phyloP scores from a whole-genome alignment of 495 filamentous ascomycete genomes.

The Chaetomidium leptoderma region DNA sequence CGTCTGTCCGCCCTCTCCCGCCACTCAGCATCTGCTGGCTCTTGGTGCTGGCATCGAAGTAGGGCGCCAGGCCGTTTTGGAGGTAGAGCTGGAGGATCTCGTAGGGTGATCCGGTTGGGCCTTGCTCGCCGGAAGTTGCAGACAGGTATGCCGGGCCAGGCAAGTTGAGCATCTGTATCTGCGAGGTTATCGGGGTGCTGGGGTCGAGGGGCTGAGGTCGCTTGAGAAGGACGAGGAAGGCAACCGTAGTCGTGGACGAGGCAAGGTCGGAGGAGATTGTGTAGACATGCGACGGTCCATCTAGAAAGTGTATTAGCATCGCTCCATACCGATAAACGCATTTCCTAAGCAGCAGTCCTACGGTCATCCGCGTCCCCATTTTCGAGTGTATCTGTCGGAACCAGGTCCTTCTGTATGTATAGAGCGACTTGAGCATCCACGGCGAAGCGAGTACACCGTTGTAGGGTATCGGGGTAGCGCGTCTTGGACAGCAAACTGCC shows the following conservation, averaged over 20 bases:
- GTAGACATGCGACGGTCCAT: slow-evolving; percentile 58
- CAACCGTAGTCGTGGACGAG: slow-evolving; percentile 69
- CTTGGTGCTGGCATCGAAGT: slow-evolving; percentile 92
- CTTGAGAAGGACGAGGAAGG: slow-evolving; percentile 86
- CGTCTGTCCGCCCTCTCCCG: slow-evolving; percentile 66
- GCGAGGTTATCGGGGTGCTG: slow-evolving; percentile 67
- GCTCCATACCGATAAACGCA: neutral
- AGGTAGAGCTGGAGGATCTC: slow-evolving; percentile 85
- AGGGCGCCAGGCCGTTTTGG: slow-evolving; percentile 81
- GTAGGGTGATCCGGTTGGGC: slow-evolving; percentile 72
- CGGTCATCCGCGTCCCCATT: slow-evolving; percentile 34
- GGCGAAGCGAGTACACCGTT: slow-evolving; percentile 84
- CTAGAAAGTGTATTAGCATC: slow-evolving; percentile 24
- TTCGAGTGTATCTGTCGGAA: slow-evolving; percentile 38
- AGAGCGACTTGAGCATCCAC: slow-evolving; percentile 79
- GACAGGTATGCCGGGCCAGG: slow-evolving; percentile 68
- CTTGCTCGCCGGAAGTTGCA: slow-evolving; percentile 60
- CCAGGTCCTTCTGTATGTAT: slow-evolving; percentile 82
- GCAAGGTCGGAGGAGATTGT: slow-evolving; percentile 76
- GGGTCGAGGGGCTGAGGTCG: slow-evolving; percentile 81
- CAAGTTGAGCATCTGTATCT: slow-evolving; percentile 88
- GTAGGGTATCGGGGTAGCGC: slow-evolving; percentile 69
- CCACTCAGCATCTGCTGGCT: slow-evolving; percentile 65
- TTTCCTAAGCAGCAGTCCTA: slow-evolving; percentile 8
- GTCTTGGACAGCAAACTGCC: slow-evolving; percentile 77